Base-by-base conservation (phyloP, 2,329 filamentous ascomycete genomes). In the Cladorrhinum sp. region DNA sequence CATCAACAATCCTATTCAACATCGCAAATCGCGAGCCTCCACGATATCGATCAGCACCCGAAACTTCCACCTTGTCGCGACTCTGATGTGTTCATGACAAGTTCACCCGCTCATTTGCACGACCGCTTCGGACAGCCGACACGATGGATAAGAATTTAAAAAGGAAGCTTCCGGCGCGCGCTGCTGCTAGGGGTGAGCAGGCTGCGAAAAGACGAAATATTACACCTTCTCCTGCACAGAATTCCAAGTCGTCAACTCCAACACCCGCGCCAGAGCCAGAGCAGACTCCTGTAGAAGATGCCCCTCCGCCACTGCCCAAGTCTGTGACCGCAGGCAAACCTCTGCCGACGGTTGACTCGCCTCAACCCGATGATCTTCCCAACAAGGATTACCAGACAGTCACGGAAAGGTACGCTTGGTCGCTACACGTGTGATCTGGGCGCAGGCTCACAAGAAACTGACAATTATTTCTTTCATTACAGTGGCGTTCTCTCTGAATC, bases 401-500 rank as follows among this genome's bases (percentile, higher is more conserved):
- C 46, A 83, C 86, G 60, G 88, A 92, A 72, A 92, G 87, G 88
- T 88, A 18, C 30, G 23, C 54, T 21, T 30, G 21, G 24, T 56
- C 12, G 33, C 23, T 42, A 14, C 20, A 52, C 57, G 30, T 23
- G 20, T 18, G 0, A 9, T n/a, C 42, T 46, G n/a, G 18, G 8
- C 42, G 12, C 20, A 18, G 9, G 10, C 5, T 14, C 2, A 14
- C n/a, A 16, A 28, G 16, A 59, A 30, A 48, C 62, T 67, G 49
- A 65, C 66, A 26, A 30, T 21, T 7, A n/a, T 16, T 7, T 4
- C 42, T 46, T 7, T 6, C 20, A 12, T n/a, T 62, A 55, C 68
- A 92, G 91, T 74, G 89, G 88, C 66, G 89, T 94, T 20, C 79
- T 94, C 61, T 81, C 84, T 68, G 88, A 92, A 67, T 91, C 90